Base-by-base conservation (phyloP, 129 eudicot genomes). In the Artemisia annua region DNA sequence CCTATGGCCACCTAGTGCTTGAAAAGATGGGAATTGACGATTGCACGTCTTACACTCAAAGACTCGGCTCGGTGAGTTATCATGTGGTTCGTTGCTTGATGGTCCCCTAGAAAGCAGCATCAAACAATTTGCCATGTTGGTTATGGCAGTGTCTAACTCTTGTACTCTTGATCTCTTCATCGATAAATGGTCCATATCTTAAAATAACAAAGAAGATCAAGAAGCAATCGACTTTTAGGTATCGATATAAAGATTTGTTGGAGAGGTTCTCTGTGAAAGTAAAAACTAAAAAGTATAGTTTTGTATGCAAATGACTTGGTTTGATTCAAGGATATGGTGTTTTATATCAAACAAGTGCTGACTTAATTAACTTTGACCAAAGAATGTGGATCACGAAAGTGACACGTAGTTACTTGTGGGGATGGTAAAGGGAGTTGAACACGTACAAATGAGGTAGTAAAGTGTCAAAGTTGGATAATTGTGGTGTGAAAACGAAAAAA, bases 1-100 rank as follows among this genome's bases (percentile, higher is more conserved):
- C 54, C 98, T 84, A 80, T 92, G 98, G 6, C 98, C 98, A 2
- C 98, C 98, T 7, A 92, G 69, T 11, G 98, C 98, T 66, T 92
- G 98, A 58, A 92, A 92, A 18, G 98, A 92, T 1, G 92, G 69
- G 55, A 92, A 92, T 55, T 84, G 89, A 12, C 92, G 78, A 80
- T 89, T 86, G 50, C 98, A 92, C 3, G 98, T 92, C 64, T 89
- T 92, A 74, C 98, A 92, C 81, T 83, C 88, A 63, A 89, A 92
- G 3, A 89, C 87, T 19, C 98, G 95, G 55, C 69, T 63, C 4
- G 81, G 65, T 3, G 79, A 56, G 16, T 75, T 64, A 14, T 80
- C 70, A 20, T 55, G 39, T 20, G 61, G 20, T 5, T 71, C 75
- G 24, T 48, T 58, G 62, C 50, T 50, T 14, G 44, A 56, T 12